A percentile compares a stretch with the other conserved stretches of the same genome.
These are phyloP conservation scores for Didymosphaeria variabile DNA, from an alignment of 2,329 filamentous ascomycete species.

Conservation along the genomic window DNA sequence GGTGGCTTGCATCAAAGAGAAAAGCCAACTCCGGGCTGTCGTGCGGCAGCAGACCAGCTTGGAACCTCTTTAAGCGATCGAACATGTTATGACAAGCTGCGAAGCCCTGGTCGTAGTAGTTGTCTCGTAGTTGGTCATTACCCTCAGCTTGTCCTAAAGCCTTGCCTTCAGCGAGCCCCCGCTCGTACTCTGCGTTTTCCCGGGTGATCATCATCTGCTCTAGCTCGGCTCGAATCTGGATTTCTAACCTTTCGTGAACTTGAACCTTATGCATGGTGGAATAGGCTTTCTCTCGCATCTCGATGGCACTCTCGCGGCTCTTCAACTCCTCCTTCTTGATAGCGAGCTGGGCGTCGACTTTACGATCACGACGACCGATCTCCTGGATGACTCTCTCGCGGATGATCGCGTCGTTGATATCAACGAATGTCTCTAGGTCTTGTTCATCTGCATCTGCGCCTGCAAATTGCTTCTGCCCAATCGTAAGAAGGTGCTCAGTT, in stretches of 20 bases:
- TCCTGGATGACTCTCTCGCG: constrained; percentile 11
- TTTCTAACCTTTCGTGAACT: constrained; percentile 17
- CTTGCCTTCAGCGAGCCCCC: constrained; percentile 21
- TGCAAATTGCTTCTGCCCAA: constrained; percentile 34
- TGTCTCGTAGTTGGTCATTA: constrained; percentile 1
- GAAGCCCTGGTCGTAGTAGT: constrained; percentile 33
- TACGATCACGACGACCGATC: constrained; percentile 15
- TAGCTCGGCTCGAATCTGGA: constrained; percentile 14
- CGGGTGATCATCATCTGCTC: constrained; percentile 8
- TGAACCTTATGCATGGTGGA: constrained; percentile 14
- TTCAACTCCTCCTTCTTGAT: constrained; percentile 20
- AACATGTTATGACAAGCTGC: constrained; percentile 23
- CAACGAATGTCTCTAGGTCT: not conserved
- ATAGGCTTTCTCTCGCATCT: constrained; percentile 32
- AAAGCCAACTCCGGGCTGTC: constrained; percentile 31
- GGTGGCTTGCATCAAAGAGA: constrained; percentile 28
- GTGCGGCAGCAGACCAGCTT: constrained; percentile 23
- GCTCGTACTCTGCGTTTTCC: constrained; percentile 21
- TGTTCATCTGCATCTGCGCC: constrained; percentile 17
- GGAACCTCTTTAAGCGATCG: constrained; percentile 21
- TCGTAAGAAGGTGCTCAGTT: constrained; percentile 28
- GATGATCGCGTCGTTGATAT: constrained; percentile 2
- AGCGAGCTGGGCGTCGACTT: constrained; percentile 16
- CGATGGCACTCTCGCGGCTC: constrained; percentile 21
- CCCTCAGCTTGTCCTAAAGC: constrained; percentile 9